phyloP scores from a whole-genome alignment of 305 asterid genomes.

The Fraxinus xanthoxyloides region DNA sequence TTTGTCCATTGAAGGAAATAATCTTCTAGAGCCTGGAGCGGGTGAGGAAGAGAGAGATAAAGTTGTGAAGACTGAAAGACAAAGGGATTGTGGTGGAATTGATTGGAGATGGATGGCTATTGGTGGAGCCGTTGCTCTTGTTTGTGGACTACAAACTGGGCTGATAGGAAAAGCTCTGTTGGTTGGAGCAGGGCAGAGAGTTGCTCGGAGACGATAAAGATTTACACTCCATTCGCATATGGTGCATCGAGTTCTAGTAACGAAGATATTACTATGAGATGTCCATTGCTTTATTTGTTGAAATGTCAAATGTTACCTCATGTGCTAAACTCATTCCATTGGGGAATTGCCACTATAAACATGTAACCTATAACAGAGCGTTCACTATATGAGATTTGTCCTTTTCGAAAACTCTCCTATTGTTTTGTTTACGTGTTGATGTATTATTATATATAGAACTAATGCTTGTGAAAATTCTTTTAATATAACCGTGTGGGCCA shows the following conservation, averaged over 20 bases:
- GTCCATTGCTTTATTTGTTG: not conserved
- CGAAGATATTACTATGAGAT: not conserved
- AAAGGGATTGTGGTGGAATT: slow-evolving; percentile 38
- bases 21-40: slow-evolving; percentile 24
- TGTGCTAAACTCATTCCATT: not conserved
- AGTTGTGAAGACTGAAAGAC: slow-evolving; percentile 22
- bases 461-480: too few relatives aligned
- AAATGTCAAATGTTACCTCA: not conserved
- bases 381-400: not conserved
- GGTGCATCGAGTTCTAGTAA: not conserved
- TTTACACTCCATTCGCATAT: not conserved
- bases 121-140: slow-evolving; percentile 70
- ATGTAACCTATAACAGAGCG: not conserved
- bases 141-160: slow-evolving; percentile 73
- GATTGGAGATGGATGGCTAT: slow-evolving; percentile 81
- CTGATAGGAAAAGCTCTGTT: slow-evolving; percentile 60
- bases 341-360: not conserved
- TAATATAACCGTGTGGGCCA: too few relatives aligned
- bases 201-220: slow-evolving; percentile 43
- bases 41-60: slow-evolving; percentile 35
- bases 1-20: slow-evolving; percentile 21
- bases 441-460: too few relatives aligned
- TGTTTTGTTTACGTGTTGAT: not conserved
- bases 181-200: slow-evolving; percentile 77
- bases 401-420: not conserved